phyloP scores from a whole-genome alignment of 805 yeast species.

The Starmerella stellata region DNA sequence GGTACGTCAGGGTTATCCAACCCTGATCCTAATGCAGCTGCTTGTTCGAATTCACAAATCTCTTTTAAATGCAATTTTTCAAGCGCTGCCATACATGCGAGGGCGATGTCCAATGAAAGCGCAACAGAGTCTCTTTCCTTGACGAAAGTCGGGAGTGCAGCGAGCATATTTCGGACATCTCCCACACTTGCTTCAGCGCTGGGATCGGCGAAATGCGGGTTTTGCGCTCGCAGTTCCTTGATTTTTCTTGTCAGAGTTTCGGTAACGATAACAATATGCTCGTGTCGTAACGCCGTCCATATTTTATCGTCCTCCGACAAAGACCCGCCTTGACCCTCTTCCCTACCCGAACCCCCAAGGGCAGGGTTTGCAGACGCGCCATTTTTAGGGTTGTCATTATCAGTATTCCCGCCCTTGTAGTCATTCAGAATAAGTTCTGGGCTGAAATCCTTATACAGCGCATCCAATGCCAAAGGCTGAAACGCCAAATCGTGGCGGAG shows the following conservation, averaged over 20 bases:
- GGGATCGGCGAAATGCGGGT: slow-evolving; percentile 59
- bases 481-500: slow-evolving; percentile 76
- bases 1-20: slow-evolving; percentile 38
- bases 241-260: slow-evolving; percentile 41
- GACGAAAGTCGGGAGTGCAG: slow-evolving; percentile 24
- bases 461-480: slow-evolving; percentile 81
- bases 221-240: slow-evolving; percentile 47
- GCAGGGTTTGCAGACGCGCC: slow-evolving; percentile 17
- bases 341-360: slow-evolving; percentile 29
- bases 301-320: slow-evolving; percentile 47
- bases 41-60: slow-evolving; percentile 73
- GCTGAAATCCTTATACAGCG: slow-evolving; percentile 21
- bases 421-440: slow-evolving; percentile 1
- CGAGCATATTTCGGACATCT: slow-evolving; percentile 56
- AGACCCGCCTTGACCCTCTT: slow-evolving; percentile 22
- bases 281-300: slow-evolving; percentile 54
- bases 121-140: slow-evolving; percentile 24
- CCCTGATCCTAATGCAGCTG: slow-evolving; percentile 52
- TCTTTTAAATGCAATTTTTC: slow-evolving; percentile 43
- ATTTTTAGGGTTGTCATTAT: too few relatives aligned
- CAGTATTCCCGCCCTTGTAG: background rate
- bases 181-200: slow-evolving; percentile 44
- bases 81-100: slow-evolving; percentile 45
- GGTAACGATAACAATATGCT: slow-evolving; percentile 57
- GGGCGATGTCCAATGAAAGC: slow-evolving; percentile 27